phyloP scores from a whole-genome alignment of 2,329 filamentous ascomycete genomes.

The Cyclaneusma minus region DNA sequence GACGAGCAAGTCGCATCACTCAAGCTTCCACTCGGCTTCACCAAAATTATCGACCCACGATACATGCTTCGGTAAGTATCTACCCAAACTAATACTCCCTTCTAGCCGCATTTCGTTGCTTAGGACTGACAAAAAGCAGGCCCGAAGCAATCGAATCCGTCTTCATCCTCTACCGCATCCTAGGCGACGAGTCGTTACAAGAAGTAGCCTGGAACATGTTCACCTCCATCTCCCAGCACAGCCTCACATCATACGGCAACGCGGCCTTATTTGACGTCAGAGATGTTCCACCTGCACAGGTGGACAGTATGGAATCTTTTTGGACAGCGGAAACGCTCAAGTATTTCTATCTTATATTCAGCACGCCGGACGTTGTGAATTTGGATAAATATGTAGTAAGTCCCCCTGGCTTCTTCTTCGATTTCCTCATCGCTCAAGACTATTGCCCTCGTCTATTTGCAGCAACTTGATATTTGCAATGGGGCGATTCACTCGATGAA shows the following conservation, averaged over 20 bases:
- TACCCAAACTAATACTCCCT: too few relatives aligned
- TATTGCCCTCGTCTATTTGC: too few relatives aligned
- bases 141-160: constrained; percentile 51
- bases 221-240: constrained; percentile 22
- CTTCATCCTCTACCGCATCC: constrained; percentile 34
- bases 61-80: constrained; percentile 37
- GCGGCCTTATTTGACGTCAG: too few relatives aligned
- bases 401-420: too few relatives aligned
- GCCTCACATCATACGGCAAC: too few relatives aligned
- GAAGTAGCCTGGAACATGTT: constrained; percentile 29
- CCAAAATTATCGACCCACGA: constrained; percentile 20
- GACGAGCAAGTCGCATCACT: too few relatives aligned
- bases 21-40: constrained; percentile 33
- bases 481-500: too few relatives aligned
- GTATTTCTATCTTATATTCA: constrained; percentile 36
- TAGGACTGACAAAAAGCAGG: too few relatives aligned
- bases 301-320: constrained; percentile 43
- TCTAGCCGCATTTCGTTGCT: too few relatives aligned
- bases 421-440: too few relatives aligned
- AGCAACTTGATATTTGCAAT: too few relatives aligned
- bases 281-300: constrained; percentile 6
- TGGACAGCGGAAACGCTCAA: constrained; percentile 48
- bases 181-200: constrained; percentile 13
- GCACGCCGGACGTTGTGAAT: constrained; percentile 30
- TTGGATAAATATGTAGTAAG: constrained; percentile 38